Evolutionary conservation across 2,329 filamentous ascomycete genomes (phyloP).

Genomic region (Paramyrothecium sp.): DNA sequence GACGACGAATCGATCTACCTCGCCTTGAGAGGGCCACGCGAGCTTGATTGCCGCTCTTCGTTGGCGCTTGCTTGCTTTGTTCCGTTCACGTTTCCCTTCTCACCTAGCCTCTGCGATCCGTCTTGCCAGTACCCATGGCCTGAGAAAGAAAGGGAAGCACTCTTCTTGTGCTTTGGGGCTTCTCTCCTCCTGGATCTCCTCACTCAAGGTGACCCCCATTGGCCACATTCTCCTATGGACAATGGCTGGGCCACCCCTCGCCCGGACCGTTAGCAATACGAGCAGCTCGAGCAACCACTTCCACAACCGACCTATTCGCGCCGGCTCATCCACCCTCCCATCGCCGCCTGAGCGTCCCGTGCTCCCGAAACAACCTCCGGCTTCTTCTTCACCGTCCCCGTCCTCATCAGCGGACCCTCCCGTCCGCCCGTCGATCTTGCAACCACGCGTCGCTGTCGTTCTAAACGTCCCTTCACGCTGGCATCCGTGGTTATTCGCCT

Average conservation of each 20-base stretch:
- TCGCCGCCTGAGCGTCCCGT: neutral
- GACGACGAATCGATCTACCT: too few species aligned
- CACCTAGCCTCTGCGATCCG: too few species aligned
- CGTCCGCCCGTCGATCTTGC: constrained; percentile 50
- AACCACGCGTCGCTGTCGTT: constrained; percentile 76
- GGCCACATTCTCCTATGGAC: too few species aligned
- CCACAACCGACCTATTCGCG: neutral
- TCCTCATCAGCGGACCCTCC: neutral
- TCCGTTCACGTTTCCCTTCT: too few species aligned
- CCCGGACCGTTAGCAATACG: neutral
- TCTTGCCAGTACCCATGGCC: too few species aligned
- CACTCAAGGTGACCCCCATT: too few species aligned
- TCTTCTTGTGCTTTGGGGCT: too few species aligned
- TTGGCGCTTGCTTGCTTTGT: too few species aligned
- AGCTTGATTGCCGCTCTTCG: too few species aligned
- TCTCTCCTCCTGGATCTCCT: too few species aligned
- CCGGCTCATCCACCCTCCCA: neutral
- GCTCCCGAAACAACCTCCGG: neutral
- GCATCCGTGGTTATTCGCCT: constrained; percentile 71
- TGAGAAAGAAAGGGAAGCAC: too few species aligned
- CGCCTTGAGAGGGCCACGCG: too few species aligned
- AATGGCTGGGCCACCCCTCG: neutral
- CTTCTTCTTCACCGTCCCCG: neutral
- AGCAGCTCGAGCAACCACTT: neutral
- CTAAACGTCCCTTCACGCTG: constrained; percentile 71